A percentile compares a stretch with the other conserved stretches of the same genome.
Evolutionary conservation across 2,329 filamentous ascomycete genomes (phyloP).

Genomic region (Proliferodiscus dingleyae): DNA sequence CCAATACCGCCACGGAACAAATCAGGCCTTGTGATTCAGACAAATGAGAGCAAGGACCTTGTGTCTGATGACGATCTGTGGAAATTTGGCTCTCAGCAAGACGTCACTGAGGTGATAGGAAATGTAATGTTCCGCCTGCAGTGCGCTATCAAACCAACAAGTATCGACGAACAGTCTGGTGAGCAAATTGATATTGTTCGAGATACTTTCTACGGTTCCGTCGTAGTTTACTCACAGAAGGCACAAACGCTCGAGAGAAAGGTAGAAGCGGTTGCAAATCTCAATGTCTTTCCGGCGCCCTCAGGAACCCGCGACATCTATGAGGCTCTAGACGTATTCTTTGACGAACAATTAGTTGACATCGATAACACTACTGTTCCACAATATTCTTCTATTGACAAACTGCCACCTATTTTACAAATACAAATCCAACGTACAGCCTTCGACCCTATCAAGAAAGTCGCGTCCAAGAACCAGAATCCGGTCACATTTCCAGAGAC

Average conservation of each 20-base stretch:
- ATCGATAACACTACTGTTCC: slow-evolving; percentile 55
- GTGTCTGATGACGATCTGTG: slow-evolving; percentile 30
- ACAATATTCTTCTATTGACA: slow-evolving; percentile 67
- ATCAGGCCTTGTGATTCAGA: slow-evolving; percentile 28
- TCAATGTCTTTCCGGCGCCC: slow-evolving; percentile 54
- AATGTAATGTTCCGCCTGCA: slow-evolving; percentile 89
- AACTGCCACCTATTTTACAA: slow-evolving; percentile 80
- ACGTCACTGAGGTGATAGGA: slow-evolving; percentile 93
- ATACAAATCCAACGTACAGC: slow-evolving; percentile 82
- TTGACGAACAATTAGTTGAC: slow-evolving; percentile 72
- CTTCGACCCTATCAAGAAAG: slow-evolving; percentile 57
- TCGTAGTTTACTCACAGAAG: slow-evolving; percentile 55
- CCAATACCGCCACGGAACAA: slow-evolving; percentile 33
- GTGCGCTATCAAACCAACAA: slow-evolving; percentile 73
- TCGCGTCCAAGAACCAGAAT: slow-evolving; percentile 67
- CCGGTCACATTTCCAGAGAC: slow-evolving; percentile 74
- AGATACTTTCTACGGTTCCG: slow-evolving; percentile 60
- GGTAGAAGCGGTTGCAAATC: slow-evolving; percentile 43
- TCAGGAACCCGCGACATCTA: slow-evolving; percentile 62
- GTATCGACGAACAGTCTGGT: slow-evolving; percentile 56
- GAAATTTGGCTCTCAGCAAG: slow-evolving; percentile 61
- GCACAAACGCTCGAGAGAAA: slow-evolving; percentile 39
- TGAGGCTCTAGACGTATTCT: slow-evolving; percentile 77
- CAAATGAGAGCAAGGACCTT: slow-evolving; percentile 23
- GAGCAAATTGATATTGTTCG: slow-evolving; percentile 81